Evolutionary conservation across 345 rosid species (phyloP), one percentile per base, ranked within the genome.

Genomic region (Pseudoturritis turrita): DNA sequence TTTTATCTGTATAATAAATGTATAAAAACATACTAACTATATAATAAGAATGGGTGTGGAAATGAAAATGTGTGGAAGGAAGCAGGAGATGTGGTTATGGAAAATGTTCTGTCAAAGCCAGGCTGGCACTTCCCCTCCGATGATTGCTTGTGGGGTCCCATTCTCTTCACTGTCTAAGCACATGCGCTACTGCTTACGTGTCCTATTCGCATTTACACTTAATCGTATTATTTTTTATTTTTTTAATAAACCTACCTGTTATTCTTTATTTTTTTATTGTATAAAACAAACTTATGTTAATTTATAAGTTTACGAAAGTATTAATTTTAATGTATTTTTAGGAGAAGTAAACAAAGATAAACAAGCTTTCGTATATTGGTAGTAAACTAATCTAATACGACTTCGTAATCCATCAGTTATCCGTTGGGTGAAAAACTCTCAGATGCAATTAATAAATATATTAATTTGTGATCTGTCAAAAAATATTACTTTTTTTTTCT

Each of bases 131-230:
- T 47, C 43, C n/a, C 61, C 61, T 62, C 75, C 79, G 79, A 76
- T 76, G 80, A 76, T 70, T 76, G 76, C 47, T 56, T 26, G 80
- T 64, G 67, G 80, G 80, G 76, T 28, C 80, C 80, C 72, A 19
- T 68, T 46, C 5, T 56, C 66, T 70, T 75, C 65, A 47, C 80
- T 77, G 72, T 76, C 76, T 64, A 13, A 56, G 56, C 80, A 77
- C 80, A 77, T 77, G 80, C 72, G 62, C 40, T 55, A 6, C 75
- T 56, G 62, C 76, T 56, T 70, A 70, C 80, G 76, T 70, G 72
- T 77, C 55, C 12, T 55, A 3, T 49, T 76, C 44, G 13, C 60
- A 74, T 74, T 74, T 65, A 56, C 53, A 56, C 8, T 56, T 45
- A 50, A 23, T 51, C 17, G 13, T 50, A 47, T 17, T 13, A 12